Conservation (phyloP, 177 flowering plant genomes). For the Vitis hybrid region DNA sequence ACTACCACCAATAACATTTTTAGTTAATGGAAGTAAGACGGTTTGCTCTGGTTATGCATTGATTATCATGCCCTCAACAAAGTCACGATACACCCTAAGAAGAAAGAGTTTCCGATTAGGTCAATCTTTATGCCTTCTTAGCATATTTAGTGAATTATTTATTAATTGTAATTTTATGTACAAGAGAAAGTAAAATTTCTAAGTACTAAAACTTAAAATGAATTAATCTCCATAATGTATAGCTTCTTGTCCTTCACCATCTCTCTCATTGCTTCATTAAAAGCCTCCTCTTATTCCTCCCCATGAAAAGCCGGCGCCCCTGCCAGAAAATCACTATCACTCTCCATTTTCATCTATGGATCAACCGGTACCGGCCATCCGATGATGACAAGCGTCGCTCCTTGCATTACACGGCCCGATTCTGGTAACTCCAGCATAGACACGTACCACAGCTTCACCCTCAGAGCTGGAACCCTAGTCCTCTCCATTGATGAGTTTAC, state of each 20-base stretch:
- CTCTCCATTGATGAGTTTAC: slow-evolving; percentile 8
- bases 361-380: slow-evolving; percentile 12
- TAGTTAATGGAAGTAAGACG: too few species aligned
- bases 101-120: too few species aligned
- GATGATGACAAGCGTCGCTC: slow-evolving; percentile 39
- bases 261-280: slow-evolving; percentile 30
- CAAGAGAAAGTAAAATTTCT: not conserved
- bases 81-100: too few species aligned
- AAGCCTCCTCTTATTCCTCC: slow-evolving; percentile 14
- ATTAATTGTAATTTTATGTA: too few species aligned
- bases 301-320: slow-evolving; percentile 14
- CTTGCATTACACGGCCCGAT: slow-evolving; percentile 26
- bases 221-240: slow-evolving; percentile 34
- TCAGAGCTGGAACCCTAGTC: slow-evolving; percentile 25
- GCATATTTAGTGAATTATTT: too few species aligned
- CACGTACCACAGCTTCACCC: slow-evolving; percentile 41
- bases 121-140: too few species aligned
- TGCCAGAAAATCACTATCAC: slow-evolving; percentile 3
- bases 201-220: slow-evolving; percentile 19
- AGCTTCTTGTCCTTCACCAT: slow-evolving; percentile 23
- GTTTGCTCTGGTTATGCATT: too few species aligned
- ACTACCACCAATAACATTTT: too few species aligned
- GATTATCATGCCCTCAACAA: too few species aligned
- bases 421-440: slow-evolving; percentile 29
- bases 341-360: not conserved